A percentile compares a stretch with the other conserved stretches of the same genome.
Evolutionary conservation across 148 eudicot species (phyloP).

Genomic region (Limonium bicolor): DNA sequence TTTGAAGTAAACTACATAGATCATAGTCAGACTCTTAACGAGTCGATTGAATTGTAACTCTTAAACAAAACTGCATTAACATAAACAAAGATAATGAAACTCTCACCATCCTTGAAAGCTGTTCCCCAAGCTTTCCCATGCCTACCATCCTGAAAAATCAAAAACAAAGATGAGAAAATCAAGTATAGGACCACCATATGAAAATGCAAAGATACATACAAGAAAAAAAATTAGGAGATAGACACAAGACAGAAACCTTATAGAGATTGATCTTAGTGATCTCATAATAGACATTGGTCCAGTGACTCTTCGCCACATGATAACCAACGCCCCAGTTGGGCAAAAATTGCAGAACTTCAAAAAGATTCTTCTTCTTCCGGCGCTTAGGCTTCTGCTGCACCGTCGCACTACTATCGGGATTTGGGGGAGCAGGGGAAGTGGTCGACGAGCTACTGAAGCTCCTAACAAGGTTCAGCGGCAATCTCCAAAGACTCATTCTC

Average conservation of each 20-base stretch:
- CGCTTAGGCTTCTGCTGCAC: conserved; percentile 23
- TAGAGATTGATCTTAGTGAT: conserved; percentile 91
- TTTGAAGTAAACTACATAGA: too few relatives aligned
- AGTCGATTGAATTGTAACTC: too few relatives aligned
- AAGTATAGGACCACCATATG: neutral
- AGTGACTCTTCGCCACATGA: conserved; percentile 82
- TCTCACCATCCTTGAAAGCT: conserved; percentile 67
- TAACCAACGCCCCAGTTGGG: conserved; percentile 95
- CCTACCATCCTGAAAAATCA: conserved; percentile 64
- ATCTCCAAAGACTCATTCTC: conserved; percentile 10
- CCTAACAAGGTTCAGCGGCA: conserved; percentile 20
- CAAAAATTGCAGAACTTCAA: conserved; percentile 71
- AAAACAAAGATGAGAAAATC: neutral
- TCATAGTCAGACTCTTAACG: too few relatives aligned
- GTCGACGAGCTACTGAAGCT: conserved; percentile 11
- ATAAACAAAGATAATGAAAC: neutral
- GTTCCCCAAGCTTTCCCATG: conserved; percentile 99
- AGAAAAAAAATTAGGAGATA: too few relatives aligned
- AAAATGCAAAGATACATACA: neutral
- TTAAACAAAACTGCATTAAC: neutral
- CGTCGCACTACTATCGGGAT: conserved; percentile 2
- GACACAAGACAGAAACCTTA: too few relatives aligned
- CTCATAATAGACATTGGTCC: conserved; percentile 65
- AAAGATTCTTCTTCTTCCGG: conserved; percentile 67
- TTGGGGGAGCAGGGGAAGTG: neutral